Evolutionary conservation across 768 basidiomycete genomes (phyloP).

Genomic region (Termitomyces sp.): DNA sequence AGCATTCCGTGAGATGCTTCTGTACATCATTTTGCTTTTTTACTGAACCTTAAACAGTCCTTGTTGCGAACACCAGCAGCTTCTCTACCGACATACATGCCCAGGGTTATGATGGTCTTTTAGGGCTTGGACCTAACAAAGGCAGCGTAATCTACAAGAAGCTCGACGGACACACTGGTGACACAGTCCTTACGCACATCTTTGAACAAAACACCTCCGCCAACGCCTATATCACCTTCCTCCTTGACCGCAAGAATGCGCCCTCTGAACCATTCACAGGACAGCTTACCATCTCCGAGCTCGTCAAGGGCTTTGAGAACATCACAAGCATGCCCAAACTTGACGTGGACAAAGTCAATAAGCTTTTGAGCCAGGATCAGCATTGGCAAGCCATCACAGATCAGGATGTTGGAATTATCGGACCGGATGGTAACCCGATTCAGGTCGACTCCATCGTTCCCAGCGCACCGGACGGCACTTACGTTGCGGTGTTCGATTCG

Average conservation of each 20-base stretch:
- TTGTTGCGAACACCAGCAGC: conserved; percentile 55
- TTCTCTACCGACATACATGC: conserved; percentile 57
- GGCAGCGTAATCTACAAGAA: conserved; percentile 61
- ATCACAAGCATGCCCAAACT: conserved; percentile 61
- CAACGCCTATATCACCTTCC: conserved; percentile 63
- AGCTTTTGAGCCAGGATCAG: conserved; percentile 52
- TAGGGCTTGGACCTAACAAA: conserved; percentile 75
- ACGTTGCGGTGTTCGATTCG: conserved; percentile 71
- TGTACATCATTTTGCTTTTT: neutral
- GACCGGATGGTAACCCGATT: conserved; percentile 69
- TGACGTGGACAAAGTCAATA: conserved; percentile 58
- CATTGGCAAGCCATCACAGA: conserved; percentile 79
- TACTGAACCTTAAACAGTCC: conserved; percentile 34
- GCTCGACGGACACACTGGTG: conserved; percentile 41
- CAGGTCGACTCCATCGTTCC: conserved; percentile 61
- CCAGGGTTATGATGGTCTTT: conserved; percentile 65
- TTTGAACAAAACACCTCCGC: conserved; percentile 54
- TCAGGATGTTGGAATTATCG: conserved; percentile 59
- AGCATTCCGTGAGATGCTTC: conserved; percentile 52
- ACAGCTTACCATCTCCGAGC: conserved; percentile 64
- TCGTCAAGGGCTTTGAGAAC: conserved; percentile 56
- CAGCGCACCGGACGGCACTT: conserved; percentile 54
- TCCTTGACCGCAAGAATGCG: conserved; percentile 57
- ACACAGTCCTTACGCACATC: conserved; percentile 59
- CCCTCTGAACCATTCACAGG: conserved; percentile 48